Base-by-base conservation (phyloP, 305 asterid species). In the Fraxinus dipetala region DNA sequence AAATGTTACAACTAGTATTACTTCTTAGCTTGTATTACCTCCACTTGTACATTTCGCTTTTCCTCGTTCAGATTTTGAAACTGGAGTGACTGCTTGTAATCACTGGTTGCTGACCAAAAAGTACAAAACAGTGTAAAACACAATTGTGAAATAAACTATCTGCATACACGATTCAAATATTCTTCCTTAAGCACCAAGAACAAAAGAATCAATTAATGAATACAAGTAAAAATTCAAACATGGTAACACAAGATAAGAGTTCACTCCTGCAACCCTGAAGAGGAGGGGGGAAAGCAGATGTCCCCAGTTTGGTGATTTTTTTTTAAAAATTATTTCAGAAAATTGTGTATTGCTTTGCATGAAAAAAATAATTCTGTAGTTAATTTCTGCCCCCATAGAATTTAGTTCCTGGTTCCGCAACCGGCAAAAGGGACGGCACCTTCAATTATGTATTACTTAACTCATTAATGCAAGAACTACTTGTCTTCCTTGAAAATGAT, bases 31-130 rank as follows among this genome's bases (percentile, higher is more conserved):
- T 32, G 67, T 74, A 82, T 81, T 90, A 94, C 99, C 98, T 94
- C 98, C 84, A 96, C 75, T 86, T 94, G 86, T 85, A 95, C 93
- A 79, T 95, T 93, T 82, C 97, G 91, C 86, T 95, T 95, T 87
- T 95, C 98, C 87, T 90, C 98, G 18, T 95, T 95, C 84, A 95
- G 87, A 86, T 87, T 92, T 86, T 94, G 97, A 83, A 95, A 95
- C 90, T 93, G 97, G 84, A 95, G 97, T 78, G 99, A 95, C 82
- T 94, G 99, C 51, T 92, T 88, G 88, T 94, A 96, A 85, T 96
- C 99, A 48, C 98, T 96, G 70, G 90, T 93, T 80, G 99, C 99
- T 95, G 82, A 70, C 84, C 56, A 63, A 82, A 83, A 28, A 82
- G 56, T 78, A 79, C 82, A 90, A 34, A 81, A 69, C 4, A 74